Base-by-base conservation (phyloP, 1,139 yeast genomes). In the Taiozyma sp. region DNA sequence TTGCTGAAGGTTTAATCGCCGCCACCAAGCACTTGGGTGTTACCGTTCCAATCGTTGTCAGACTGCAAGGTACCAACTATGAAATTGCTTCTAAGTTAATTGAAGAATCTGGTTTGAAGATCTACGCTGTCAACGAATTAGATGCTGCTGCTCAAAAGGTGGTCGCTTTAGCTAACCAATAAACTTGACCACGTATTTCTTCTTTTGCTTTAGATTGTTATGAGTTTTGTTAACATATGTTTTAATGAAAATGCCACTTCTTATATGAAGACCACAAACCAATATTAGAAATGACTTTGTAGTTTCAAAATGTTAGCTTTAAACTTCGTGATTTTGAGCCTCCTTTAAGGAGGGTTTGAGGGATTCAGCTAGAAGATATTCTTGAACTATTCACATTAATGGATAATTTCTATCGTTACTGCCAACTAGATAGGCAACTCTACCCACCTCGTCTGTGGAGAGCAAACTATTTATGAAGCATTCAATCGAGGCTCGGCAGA, bases 81-180 rank as follows among this genome's bases (percentile, higher is more conserved):
- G 88, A 81, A 62, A 78, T 84, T 68, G 99, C 98, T 64, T 88
- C 86, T 74, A 79, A 87, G 67, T 80, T 93, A 74, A 88, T 93
- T 65, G 75, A 80, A 61, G 81, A 88, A 67, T 89, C 97, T 47
- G 98, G 98, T 52, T 81, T 93, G 73, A 88, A 91, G 81, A 88
- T 93, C 71, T 90, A 79, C 73, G 85, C 96, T 55, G 88, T 85
- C 74, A 88, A 85, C 68, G 97, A 93, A 71, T 83, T 93, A 65
- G 99, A 93, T 73, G 89, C 90, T 61, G 99, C 99, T 67, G 99
- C 99, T 63, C 85, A 89, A 74, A 89, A 87, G 77, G 96, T 88
- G 64, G 97, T 91, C 62, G 79, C 82, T 70, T 80, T 90, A 69
- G 73, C 84, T 51, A 69, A 74, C 67, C 74, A 32, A 32, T 32